phyloP scores from a whole-genome alignment of 345 rosid genomes.

The Populus euphratica region DNA sequence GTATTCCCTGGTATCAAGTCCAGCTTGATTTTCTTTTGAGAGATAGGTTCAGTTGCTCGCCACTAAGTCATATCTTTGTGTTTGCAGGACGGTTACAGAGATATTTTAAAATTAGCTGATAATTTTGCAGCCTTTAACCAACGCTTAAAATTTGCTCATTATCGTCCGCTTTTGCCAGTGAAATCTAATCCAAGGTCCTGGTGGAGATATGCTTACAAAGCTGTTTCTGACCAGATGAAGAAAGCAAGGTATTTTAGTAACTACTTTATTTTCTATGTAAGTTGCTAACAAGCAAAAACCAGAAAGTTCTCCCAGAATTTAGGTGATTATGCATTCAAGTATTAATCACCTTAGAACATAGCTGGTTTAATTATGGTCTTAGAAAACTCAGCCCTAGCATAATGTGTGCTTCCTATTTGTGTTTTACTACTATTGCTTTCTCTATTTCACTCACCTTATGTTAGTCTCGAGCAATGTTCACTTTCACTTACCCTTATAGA shows the following conservation, averaged over 20 bases:
- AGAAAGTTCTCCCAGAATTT: too few relatives aligned
- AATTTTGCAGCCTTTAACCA: conserved; percentile 85
- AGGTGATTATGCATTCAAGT: too few relatives aligned
- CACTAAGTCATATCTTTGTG: conserved; percentile 17
- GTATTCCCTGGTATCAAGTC: conserved; percentile 31
- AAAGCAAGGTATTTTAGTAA: conserved; percentile 56
- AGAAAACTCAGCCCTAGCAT: too few relatives aligned
- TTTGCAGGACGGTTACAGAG: conserved; percentile 83
- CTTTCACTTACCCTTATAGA: too few relatives aligned
- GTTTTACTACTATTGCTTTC: too few relatives aligned
- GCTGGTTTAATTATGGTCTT: too few relatives aligned
- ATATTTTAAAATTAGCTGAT: conserved; percentile 82
- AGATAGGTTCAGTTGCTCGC: conserved; percentile 17
- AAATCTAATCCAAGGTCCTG: conserved; percentile 73
- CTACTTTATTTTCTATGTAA: neutral
- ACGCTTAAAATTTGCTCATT: conserved; percentile 85
- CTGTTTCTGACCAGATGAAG: conserved; percentile 80
- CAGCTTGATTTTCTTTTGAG: conserved; percentile 11
- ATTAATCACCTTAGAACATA: too few relatives aligned
- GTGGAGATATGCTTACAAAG: conserved; percentile 93
- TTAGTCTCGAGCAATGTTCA: too few relatives aligned
- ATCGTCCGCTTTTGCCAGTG: conserved; percentile 71
- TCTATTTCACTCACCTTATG: too few relatives aligned
- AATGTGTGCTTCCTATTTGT: too few relatives aligned
- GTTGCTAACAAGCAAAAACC: too few relatives aligned